Evolutionary conservation across 2,329 filamentous ascomycete genomes (phyloP).

Genomic region (Alternaria brassicae): DNA sequence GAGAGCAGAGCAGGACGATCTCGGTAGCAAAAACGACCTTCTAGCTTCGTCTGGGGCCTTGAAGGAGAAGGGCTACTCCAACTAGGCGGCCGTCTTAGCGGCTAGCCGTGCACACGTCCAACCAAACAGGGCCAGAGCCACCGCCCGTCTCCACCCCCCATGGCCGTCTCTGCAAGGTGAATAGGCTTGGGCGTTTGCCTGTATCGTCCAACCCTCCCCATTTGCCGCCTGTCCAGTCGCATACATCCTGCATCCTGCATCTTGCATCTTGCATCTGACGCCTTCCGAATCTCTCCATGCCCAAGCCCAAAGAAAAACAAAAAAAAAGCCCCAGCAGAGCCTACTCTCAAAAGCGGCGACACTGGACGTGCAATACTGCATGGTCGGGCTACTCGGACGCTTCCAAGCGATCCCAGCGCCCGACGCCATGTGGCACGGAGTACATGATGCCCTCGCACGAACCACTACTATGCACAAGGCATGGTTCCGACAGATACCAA

Average conservation of each 20-base stretch:
- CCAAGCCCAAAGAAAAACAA: not conserved
- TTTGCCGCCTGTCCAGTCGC: not conserved
- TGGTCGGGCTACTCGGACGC: constrained; percentile 18
- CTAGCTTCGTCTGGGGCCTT: constrained; percentile 26
- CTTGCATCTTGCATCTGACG: no score
- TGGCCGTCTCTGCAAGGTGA: not conserved
- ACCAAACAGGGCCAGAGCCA: constrained; percentile 20
- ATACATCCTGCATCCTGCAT: no score
- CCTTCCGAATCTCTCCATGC: constrained; percentile 1
- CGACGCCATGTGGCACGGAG: constrained; percentile 22
- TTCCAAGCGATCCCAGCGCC: constrained; percentile 28
- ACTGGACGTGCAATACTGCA: constrained; percentile 9
- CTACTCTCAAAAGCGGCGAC: constrained; percentile 24
- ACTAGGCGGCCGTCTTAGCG: constrained; percentile 31
- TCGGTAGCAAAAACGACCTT: constrained; percentile 37
- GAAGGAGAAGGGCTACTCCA: constrained; percentile 8
- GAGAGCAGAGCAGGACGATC: constrained; percentile 23
- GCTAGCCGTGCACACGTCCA: constrained; percentile 26
- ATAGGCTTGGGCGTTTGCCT: constrained; percentile 3
- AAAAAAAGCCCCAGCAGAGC: not conserved
- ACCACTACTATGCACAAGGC: constrained; percentile 18
- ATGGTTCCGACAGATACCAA: constrained; percentile 8
- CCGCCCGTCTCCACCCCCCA: not conserved
- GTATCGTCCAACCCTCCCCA: not conserved
- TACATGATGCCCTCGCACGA: constrained; percentile 17